Conservation (phyloP, 1,284 basidiomycete species). For the Cerrena zonata region DNA sequence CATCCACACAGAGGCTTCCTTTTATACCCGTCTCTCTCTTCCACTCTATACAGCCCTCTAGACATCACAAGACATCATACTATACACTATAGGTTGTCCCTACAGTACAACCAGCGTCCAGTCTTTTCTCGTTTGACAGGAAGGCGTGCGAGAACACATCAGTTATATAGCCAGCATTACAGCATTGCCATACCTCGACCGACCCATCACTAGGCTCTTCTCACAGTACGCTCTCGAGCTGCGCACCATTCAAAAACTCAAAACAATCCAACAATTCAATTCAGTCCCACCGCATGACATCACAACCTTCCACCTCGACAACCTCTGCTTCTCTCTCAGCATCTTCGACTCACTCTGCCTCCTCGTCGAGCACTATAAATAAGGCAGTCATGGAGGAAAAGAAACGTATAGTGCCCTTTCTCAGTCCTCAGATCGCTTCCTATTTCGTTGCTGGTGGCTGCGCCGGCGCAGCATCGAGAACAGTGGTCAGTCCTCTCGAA, state of each 20-base stretch:
- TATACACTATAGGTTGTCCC: not conserved
- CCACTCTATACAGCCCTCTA: not conserved
- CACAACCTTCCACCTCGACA: not conserved
- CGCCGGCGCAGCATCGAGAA: conserved; percentile 79
- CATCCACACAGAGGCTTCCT: not conserved
- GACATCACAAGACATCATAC: not conserved
- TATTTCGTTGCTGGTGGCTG: conserved; percentile 73
- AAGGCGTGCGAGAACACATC: not conserved
- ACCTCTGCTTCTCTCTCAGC: not conserved
- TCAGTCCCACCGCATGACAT: not conserved
- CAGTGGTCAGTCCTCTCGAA: conserved; percentile 88
- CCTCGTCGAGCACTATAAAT: not conserved
- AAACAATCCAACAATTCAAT: not conserved
- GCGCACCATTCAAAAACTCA: not conserved
- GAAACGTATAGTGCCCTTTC: conserved; percentile 21
- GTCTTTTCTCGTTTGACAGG: too few species aligned
- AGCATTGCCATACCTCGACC: not conserved
- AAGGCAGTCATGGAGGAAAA: conserved; percentile 1
- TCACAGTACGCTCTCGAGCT: not conserved
- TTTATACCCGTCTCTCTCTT: not conserved
- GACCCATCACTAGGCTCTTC: not conserved
- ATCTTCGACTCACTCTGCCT: not conserved
- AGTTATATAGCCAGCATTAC: not conserved
- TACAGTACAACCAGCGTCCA: not conserved
- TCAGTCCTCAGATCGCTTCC: conserved; percentile 59